A percentile compares a stretch with the other conserved stretches of the same genome.
phyloP scores from a whole-genome alignment of 345 rosid species.

The Boechera retrofracta region DNA sequence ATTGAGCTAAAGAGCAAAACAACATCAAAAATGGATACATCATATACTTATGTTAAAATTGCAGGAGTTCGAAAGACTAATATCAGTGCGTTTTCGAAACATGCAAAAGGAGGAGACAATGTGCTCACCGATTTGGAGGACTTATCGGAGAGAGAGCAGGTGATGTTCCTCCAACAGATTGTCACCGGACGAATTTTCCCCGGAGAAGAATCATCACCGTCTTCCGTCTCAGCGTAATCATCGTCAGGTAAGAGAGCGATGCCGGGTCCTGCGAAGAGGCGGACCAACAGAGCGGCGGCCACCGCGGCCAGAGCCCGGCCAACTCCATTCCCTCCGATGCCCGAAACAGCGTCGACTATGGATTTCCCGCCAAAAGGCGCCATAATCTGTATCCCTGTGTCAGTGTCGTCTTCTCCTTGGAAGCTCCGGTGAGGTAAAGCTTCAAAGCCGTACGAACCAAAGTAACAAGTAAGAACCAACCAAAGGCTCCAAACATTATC shows the following conservation, averaged over 20 bases:
- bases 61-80: background rate
- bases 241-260: conserved; percentile 60
- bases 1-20: conserved; percentile 15
- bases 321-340: conserved; percentile 72
- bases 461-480: conserved; percentile 31
- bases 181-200: conserved; percentile 73
- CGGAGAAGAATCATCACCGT: conserved; percentile 52
- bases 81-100: background rate
- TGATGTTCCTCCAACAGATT: conserved; percentile 82
- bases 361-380: conserved; percentile 75
- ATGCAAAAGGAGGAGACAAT: conserved; percentile 19
- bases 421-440: conserved; percentile 41
- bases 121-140: conserved; percentile 70
- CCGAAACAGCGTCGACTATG: conserved; percentile 56
- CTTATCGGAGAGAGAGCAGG: conserved; percentile 84
- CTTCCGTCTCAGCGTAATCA: conserved; percentile 42
- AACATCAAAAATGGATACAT: background rate
- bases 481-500: conserved; percentile 38
- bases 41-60: background rate
- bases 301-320: conserved; percentile 75
- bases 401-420: conserved; percentile 45
- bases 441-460: conserved; percentile 1
- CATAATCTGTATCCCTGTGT: conserved; percentile 39
- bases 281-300: conserved; percentile 78
- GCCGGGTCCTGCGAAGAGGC: conserved; percentile 81